Evolutionary conservation across 1,139 yeast genomes (phyloP), one percentile per base, ranked within the genome.

Genomic region (Torulaspora globosa): DNA sequence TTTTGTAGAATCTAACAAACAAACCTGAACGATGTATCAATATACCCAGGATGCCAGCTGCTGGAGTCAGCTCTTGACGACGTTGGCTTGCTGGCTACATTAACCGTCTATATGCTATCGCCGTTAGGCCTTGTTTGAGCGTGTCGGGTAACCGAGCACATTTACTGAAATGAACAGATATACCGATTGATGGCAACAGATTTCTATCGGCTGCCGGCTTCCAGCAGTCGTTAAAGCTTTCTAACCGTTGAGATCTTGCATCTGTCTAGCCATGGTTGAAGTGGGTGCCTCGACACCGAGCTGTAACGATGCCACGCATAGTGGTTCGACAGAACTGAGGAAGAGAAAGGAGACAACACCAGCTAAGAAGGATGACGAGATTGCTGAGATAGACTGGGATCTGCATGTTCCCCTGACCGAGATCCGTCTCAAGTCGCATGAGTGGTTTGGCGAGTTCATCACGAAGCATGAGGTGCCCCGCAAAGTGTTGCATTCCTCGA

Each of bases 391-490:
- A 29, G 49, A 43, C 30, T 53, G 57, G 40, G 62, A 58, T 43
- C 43, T 56, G 12, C 67, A 64, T 49, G 48, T 64, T 7, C 66
- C 68, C 6, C 53, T 63, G 15, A 56, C 60, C 1, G 63, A 60
- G 36, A 64, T 65, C 19, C 65, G 58, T 41, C 46, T 65, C 37
- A 62, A 60, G 39, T 62, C 67, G 2, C 68, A 65, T 41, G 68
- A 65, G 41, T 63, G 67, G 52, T 72, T 80, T 58, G 74, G 78
- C 19, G 72, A 72, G 42, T 79, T 80, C 55, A 66, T 82, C 34
- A 75, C 81, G 32, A 85, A 84, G 59, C 92, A 92, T 62, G 98
- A 92, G 65, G 73, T 92, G 18, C 94, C 96, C 2, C 76, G 98
- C 58, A 92, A 92, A 65, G 70, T 76, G 4, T 78, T 92, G 50